Conservation (phyloP, 176 grass and related monocot genomes). For the Oryza officinalis region DNA sequence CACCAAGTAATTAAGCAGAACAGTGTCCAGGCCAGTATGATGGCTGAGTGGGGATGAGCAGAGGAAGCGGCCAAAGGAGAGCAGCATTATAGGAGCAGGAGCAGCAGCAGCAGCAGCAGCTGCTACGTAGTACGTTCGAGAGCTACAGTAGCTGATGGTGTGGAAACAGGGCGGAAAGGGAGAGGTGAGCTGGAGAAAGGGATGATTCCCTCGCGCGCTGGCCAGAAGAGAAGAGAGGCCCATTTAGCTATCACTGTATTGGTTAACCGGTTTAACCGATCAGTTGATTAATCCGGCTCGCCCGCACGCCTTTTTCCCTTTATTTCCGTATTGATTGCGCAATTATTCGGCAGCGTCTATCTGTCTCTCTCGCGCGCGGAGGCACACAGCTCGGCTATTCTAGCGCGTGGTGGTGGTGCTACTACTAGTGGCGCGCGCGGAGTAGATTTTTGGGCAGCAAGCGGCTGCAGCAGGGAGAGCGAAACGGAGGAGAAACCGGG, state of each 20-base stretch:
- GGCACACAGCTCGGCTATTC: background rate
- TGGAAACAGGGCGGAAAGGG: slow-evolving; percentile 36
- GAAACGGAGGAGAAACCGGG: background rate
- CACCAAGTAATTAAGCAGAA: background rate
- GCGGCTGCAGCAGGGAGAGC: background rate
- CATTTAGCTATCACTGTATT: background rate
- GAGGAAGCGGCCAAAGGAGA: slow-evolving; percentile 15
- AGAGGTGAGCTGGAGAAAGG: slow-evolving; percentile 46
- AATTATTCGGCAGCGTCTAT: slow-evolving; percentile 12
- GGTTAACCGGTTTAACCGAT: background rate
- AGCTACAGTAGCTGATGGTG: background rate
- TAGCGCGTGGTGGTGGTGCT: background rate
- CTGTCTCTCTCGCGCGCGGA: background rate
- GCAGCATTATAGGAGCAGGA: slow-evolving; percentile 9
- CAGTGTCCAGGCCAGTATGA: background rate
- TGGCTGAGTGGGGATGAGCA: background rate
- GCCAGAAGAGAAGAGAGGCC: background rate
- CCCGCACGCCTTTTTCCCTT: background rate
- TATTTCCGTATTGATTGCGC: slow-evolving; percentile 3
- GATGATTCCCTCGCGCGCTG: background rate
- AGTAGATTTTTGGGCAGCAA: slow-evolving; percentile 34
- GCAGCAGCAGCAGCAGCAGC: background rate
- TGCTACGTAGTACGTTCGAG: background rate
- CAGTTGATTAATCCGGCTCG: slow-evolving; percentile 12
- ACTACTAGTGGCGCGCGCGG: no score